A percentile compares a stretch with the other conserved stretches of the same genome.
phyloP scores from a whole-genome alignment of 2,329 filamentous ascomycete species.

The Fusarium avenaceum region DNA sequence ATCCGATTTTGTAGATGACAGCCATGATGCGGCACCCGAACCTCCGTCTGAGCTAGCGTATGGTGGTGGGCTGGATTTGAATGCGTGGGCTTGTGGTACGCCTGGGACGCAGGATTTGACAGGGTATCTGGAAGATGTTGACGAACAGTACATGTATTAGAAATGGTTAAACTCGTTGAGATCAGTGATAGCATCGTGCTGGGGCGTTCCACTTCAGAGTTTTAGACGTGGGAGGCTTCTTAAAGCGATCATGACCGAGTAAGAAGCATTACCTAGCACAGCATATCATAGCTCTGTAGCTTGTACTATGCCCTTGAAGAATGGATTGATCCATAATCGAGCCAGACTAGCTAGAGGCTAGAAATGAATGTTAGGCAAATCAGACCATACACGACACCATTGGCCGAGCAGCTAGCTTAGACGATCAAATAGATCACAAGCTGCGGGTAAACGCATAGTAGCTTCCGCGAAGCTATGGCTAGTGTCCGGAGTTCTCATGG shows the following conservation, averaged over 20 bases:
- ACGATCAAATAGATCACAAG: not conserved
- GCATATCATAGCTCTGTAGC: too few species aligned
- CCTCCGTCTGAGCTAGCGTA: constrained; percentile 40
- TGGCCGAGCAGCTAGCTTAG: not conserved
- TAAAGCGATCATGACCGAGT: too few species aligned
- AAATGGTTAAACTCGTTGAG: not conserved
- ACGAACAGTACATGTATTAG: constrained; percentile 49
- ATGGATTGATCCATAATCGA: not conserved
- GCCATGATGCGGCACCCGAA: constrained; percentile 51
- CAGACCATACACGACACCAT: not conserved
- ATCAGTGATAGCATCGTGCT: not conserved
- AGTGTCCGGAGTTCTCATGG: constrained; percentile 22
- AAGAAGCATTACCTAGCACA: too few species aligned
- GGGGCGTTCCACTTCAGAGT: too few species aligned
- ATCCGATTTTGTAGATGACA: constrained; percentile 58
- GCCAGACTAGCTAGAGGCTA: too few species aligned
- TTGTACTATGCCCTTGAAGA: not conserved
- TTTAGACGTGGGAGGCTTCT: too few species aligned
- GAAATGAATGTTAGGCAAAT: too few species aligned
- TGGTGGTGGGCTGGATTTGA: constrained; percentile 34
- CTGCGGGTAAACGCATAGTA: constrained; percentile 8
- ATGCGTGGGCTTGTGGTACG: constrained; percentile 40
- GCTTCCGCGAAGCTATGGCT: constrained; percentile 1
- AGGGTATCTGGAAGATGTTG: constrained; percentile 35
- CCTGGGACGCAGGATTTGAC: constrained; percentile 31